These are phyloP conservation scores for Diplotaxis tenuifolia DNA, from an alignment of 345 rosid species.

Conservation along the genomic window DNA sequence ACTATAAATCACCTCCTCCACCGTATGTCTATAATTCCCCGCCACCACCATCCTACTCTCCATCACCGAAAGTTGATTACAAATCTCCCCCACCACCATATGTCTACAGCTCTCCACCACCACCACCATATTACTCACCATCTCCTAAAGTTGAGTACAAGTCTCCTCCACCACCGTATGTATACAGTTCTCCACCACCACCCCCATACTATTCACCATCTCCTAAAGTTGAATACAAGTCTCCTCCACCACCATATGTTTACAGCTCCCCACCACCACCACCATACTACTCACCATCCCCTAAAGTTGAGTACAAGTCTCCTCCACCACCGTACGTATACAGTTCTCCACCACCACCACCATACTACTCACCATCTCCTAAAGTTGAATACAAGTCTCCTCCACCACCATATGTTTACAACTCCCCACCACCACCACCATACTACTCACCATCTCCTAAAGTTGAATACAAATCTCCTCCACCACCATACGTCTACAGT, in stretches of 20 bases:
- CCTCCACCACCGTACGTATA: conserved; percentile 20
- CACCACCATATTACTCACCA: neutral
- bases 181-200: conserved; percentile 14
- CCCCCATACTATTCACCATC: neutral
- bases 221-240: neutral
- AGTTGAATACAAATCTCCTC: neutral
- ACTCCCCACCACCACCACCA: neutral
- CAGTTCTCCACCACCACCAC: conserved; percentile 23
- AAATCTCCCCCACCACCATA: neutral
- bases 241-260: conserved; percentile 15
- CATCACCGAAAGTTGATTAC: neutral
- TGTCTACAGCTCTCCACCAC: neutral
- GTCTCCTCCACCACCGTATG: neutral
- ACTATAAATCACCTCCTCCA: neutral
- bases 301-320: neutral
- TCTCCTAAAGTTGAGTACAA: neutral
- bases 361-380: conserved; percentile 8
- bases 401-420: neutral
- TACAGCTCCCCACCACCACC: conserved; percentile 24
- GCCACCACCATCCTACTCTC: neutral
- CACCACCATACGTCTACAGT: neutral
- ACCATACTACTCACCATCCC: neutral
- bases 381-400: neutral
- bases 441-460: neutral
- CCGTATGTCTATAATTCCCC: neutral